Conservation (phyloP, 2,329 filamentous ascomycete genomes). For the Erysiphe pisi region DNA sequence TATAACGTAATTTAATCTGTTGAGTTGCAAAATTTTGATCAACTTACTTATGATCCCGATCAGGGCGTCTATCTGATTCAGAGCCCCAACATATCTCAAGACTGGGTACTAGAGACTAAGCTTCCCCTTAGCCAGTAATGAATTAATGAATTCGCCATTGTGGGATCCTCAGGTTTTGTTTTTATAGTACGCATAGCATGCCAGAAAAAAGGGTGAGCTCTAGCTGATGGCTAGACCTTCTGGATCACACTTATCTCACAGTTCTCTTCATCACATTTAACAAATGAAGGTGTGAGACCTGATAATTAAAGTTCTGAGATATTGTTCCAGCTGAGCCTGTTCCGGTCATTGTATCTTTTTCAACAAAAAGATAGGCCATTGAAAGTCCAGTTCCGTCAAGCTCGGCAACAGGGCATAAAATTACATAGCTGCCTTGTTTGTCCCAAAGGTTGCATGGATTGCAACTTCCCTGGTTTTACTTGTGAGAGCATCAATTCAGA, state of each 20-base stretch:
- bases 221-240: background rate
- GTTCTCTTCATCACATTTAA: too few species aligned
- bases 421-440: too few species aligned
- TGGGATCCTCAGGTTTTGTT: background rate
- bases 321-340: background rate
- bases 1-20: background rate
- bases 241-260: too few species aligned
- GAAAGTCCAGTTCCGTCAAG: too few species aligned
- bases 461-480: background rate
- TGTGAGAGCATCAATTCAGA: background rate
- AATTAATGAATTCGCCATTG: background rate
- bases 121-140: background rate
- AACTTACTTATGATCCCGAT: conserved; percentile 16
- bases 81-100: background rate
- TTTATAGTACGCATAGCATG: conserved; percentile 16
- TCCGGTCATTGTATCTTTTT: background rate
- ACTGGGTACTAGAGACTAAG: background rate
- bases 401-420: too few species aligned
- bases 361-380: background rate
- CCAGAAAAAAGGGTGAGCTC: conserved; percentile 1
- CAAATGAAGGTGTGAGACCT: too few species aligned
- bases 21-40: background rate
- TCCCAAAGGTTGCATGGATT: background rate
- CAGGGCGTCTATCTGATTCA: background rate
- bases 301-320: background rate